Evolutionary conservation across 768 basidiomycete species (phyloP), one percentile per base, ranked within the genome.

Genomic region (Ramaria sp.): DNA sequence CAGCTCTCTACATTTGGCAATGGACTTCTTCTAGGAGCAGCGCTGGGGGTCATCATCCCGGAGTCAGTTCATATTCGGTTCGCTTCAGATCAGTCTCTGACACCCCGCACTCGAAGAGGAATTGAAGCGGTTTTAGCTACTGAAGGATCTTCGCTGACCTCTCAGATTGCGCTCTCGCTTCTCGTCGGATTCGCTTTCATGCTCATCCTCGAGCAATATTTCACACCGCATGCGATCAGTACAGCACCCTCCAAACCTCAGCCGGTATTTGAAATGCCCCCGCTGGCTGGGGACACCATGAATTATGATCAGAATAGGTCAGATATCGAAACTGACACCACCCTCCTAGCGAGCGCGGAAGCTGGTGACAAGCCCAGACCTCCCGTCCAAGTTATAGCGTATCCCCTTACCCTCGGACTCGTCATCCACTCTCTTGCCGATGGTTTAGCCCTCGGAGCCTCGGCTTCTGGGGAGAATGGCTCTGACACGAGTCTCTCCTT

Each of bases 361-460:
- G 37, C 61, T 24, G 31, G 46, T 62, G 30, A 65, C 64, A 55
- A 31, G 38, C 53, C 39, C 51, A 38, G 53, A 57, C 27, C 58
- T 42, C 50, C 53, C 30, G 55, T 59, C 7, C 33, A 64, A 65
- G 6, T 39, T 37, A 72, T 72, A 15, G 83, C 84, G 9, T 80
- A 84, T 51, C 77, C 92, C 38, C 76, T 94, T 38, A 90, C 92
- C 0, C 69, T 97, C 9, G 96, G 94, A 1, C 73, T 98, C 46
- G 77, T 91, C 24, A 79, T 92, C 24, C 95, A 99, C 65, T 88
- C 84, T 1, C 75, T 93, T 49, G 88, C 92, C 0, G 96, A 99
- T 68, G 94, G 96, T 3, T 82, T 96, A 57, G 91, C 91, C 2
- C 73, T 98, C 39, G 96, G 95, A 22, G 86, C 92, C 19, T 86